These are phyloP conservation scores for Cubamyces sp. DNA, from an alignment of 768 basidiomycete genomes.

Conservation along the genomic window DNA sequence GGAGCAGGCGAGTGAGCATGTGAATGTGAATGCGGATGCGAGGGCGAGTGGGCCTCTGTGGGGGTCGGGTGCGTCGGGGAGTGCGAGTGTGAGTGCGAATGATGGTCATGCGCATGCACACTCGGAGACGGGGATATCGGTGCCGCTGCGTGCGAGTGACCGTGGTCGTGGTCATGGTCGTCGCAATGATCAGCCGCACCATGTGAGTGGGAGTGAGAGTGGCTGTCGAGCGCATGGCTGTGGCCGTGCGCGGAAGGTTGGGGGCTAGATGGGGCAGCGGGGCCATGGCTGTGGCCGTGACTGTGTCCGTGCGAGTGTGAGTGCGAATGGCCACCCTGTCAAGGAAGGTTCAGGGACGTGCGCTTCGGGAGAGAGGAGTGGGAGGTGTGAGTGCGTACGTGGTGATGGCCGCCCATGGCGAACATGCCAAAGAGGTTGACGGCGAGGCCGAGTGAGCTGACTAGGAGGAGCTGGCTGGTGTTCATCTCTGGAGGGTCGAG, in stretches of 20 bases:
- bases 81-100: conserved; percentile 28
- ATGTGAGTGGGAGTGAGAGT: conserved; percentile 21
- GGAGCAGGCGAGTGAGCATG: conserved; percentile 32
- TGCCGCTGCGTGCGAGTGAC: conserved; percentile 7
- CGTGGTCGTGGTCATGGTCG: conserved; percentile 12
- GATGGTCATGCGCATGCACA: conserved; percentile 20
- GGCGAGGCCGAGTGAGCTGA: conserved; percentile 85
- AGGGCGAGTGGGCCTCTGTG: conserved; percentile 27
- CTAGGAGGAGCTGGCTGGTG: conserved; percentile 86
- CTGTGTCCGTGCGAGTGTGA: conserved; percentile 38
- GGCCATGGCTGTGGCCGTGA: conserved; percentile 31
- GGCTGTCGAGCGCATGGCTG: conserved; percentile 14
- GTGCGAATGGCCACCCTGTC: conserved; percentile 59
- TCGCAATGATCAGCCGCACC: neutral
- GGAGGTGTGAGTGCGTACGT: conserved; percentile 46
- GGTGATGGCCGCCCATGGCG: conserved; percentile 95
- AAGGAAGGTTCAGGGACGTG: neutral
- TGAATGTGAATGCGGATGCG: conserved; percentile 25
- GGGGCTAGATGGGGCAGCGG: neutral
- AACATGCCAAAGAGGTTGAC: conserved; percentile 99
- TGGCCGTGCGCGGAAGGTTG: neutral
- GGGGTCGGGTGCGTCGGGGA: conserved; percentile 14
- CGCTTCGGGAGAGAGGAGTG: neutral
- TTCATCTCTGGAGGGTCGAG: conserved; percentile 98
- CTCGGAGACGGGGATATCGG: neutral